Base-by-base conservation (phyloP, 1,139 yeast species). In the Pichia sp. region DNA sequence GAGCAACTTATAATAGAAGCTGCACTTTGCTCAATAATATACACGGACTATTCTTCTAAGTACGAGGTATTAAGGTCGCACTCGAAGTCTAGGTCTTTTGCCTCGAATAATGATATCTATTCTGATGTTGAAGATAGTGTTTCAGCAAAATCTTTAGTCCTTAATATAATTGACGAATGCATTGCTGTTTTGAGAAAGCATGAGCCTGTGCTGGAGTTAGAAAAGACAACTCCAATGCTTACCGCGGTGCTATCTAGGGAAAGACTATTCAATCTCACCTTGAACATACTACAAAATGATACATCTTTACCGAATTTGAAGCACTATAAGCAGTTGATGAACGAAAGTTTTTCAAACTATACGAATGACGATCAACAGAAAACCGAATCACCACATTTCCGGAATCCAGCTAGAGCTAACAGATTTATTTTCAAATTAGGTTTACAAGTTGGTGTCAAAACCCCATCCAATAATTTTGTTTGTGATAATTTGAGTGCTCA, bases 361-460 rank as follows among this genome's bases (percentile, higher is more conserved):
- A 42, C 11, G 16, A 15, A 36, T 5, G 51, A 46, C 13, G 44
- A 42, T 43, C 19, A 1, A 43, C 8, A 10, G n/a, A 26, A 15
- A 30, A 7, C 30, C 10, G 26, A 38, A 23, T n/a, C 49, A 5
- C 30, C 26, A 36, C 49, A 32, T 32, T 13, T 45, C 7, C 46
- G 58, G 46, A 50, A 56, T 81, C 92, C 26, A 84, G 38, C 54
- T 6, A 43, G 50, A 23, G 54, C 63, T 55, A 92, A 90, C 65
- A 96, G 96, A 2, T 84, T 80, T 64, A 75, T 90, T 15, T 79
- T 76, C 5, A 67, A 63, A 13, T 70, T 84, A 55, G 96, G 87
- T 0, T 61, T 66, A 26, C 68, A 71, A 51, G 73, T 75, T 59
- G 65, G 69, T 1, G 60, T 76, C 1, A 62, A 71, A 2, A 75